These are phyloP conservation scores for Termitomyces titanicus DNA, from an alignment of 768 basidiomycete species.

Conservation along the genomic window DNA sequence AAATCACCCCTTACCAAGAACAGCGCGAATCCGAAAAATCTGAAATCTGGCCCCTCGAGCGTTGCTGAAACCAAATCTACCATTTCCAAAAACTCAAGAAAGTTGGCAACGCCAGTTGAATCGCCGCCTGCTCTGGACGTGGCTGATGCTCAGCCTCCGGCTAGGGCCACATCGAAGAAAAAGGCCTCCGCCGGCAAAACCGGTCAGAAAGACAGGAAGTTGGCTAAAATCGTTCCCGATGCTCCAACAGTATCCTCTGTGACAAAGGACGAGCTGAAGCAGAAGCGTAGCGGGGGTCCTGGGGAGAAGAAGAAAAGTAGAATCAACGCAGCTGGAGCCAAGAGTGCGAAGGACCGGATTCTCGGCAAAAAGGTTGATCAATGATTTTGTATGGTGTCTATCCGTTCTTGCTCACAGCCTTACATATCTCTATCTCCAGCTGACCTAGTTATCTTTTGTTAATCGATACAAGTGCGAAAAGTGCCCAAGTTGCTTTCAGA, in stretches of 20 bases:
- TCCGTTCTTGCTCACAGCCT: neutral
- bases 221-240: constrained; percentile 10
- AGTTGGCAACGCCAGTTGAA: neutral
- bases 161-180: neutral
- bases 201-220: constrained; percentile 12
- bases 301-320: constrained; percentile 60
- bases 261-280: constrained; percentile 46
- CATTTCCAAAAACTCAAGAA: neutral
- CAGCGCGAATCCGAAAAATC: no score
- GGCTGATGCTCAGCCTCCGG: neutral
- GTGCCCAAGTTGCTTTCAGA: no score
- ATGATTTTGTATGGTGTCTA: constrained; percentile 14
- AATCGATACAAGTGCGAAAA: no score
- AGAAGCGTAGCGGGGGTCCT: constrained; percentile 40
- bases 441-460: no score
- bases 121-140: neutral
- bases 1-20: no score
- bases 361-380: constrained; percentile 50
- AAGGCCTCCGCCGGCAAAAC: neutral
- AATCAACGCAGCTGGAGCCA: constrained; percentile 33
- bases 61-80: neutral
- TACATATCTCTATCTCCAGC: no score
- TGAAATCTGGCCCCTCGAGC: neutral
- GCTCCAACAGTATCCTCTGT: constrained; percentile 15
- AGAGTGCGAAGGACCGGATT: constrained; percentile 52